Base-by-base conservation (phyloP, 768 basidiomycete species). In the Clathrus columnatus region DNA sequence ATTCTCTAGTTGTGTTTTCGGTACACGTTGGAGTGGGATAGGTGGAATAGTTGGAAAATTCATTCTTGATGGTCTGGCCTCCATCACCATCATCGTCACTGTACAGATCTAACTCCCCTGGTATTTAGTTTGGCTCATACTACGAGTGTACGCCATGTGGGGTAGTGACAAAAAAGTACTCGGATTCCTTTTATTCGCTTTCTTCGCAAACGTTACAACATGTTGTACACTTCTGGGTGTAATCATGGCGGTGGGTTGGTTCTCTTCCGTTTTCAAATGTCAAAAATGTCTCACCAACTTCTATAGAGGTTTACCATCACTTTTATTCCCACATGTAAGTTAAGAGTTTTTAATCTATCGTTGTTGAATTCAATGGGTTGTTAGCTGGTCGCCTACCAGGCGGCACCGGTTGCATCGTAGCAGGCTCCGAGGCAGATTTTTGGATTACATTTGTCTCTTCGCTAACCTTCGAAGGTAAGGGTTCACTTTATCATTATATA, bases 61-160 rank as follows among this genome's bases (percentile, higher is more conserved):
- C 16, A 26, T 50, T 30, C 28, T 26, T 6, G 49, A 50, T 29
- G 18, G 49, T 50, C 17, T 2, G 49, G 23, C 18, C 16, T 50
- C 5, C n/a, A 20, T 4, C 28, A n/a, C 18, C 17, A 27, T 26
- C 20, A 8, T 50, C 4, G 10, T 20, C 4, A 21, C 49, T 11
- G 7, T 29, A 50, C 28, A 7, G 28, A 7, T 8, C 4, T 7
- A 20, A 26, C 14, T 26, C 28, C 30, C 7, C 7, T 30, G 11
- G n/a, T 5, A 14, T 14, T 50, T 18, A 50, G 49, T 50, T 7
- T 50, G 49, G 49, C 28, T 50, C 17, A 50, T 50, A 20, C 20
- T 50, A 24, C 49, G 49, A 14, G 49, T 50, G 18, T 50, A 50
- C 24, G 49, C 49, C 4, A 50, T 50, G 14, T 50, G 49, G 49